These are phyloP conservation scores for Hypoxylon sp. DNA, from an alignment of 2,329 filamentous ascomycete genomes.

Conservation along the genomic window DNA sequence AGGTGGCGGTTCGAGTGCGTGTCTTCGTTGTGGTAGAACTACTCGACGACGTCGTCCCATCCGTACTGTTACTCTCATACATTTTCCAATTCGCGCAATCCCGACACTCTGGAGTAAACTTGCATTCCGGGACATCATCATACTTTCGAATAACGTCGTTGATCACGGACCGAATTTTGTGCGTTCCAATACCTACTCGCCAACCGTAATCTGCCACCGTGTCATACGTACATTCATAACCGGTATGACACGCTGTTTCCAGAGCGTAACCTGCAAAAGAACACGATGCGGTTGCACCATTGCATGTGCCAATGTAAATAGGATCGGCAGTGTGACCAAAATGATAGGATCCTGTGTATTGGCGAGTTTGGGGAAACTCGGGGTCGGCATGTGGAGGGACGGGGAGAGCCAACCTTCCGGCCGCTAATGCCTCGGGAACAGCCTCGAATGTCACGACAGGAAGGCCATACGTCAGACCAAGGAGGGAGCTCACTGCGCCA, in stretches of 20 bases:
- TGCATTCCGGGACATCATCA: constrained; percentile 83
- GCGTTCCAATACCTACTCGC: constrained; percentile 90
- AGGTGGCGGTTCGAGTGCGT: constrained; percentile 83
- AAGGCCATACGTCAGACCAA: constrained; percentile 91
- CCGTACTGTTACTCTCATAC: constrained; percentile 91
- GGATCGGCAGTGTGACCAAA: constrained; percentile 97
- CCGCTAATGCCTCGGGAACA: constrained; percentile 90
- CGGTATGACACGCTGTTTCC: constrained; percentile 93
- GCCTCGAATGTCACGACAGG: constrained; percentile 95
- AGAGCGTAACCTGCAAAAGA: constrained; percentile 94
- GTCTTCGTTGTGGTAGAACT: constrained; percentile 72
- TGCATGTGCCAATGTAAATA: constrained; percentile 93
- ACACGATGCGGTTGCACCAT: constrained; percentile 88
- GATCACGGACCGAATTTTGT: constrained; percentile 91
- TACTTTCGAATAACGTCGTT: constrained; percentile 88
- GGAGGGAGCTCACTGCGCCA: constrained; percentile 87
- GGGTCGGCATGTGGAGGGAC: constrained; percentile 84
- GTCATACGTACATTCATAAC: constrained; percentile 90
- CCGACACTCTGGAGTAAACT: constrained; percentile 81
- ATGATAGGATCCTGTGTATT: constrained; percentile 85
- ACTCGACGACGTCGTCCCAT: constrained; percentile 75
- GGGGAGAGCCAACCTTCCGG: constrained; percentile 86
- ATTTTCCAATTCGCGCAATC: constrained; percentile 97
- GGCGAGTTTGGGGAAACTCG: constrained; percentile 76
- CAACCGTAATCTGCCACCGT: constrained; percentile 93